A percentile compares a stretch with the other conserved stretches of the same genome.
These are phyloP conservation scores for Miamiensis avidus DNA, from an alignment of 169 alveolate species.

Conservation along the genomic window DNA sequence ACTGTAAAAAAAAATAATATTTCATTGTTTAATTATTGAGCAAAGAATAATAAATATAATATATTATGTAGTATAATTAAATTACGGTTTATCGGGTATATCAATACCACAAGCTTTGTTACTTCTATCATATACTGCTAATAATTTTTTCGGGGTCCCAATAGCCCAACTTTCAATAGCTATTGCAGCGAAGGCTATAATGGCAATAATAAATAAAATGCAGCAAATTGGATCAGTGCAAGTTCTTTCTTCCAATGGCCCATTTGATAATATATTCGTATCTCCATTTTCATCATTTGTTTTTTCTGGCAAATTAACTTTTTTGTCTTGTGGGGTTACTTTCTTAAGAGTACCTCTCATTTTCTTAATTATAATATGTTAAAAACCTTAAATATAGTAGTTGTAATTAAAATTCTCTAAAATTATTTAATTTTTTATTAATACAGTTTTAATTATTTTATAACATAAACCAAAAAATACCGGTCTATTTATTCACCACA, in stretches of 20 bases:
- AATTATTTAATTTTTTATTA: too few species aligned
- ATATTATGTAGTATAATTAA: background rate
- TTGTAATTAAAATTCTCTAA: too few species aligned
- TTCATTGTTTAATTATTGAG: background rate
- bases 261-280: conserved; percentile 65
- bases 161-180: background rate
- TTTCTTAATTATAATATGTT: too few species aligned
- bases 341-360: background rate
- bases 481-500: too few species aligned
- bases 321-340: background rate
- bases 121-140: conserved; percentile 73
- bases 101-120: conserved; percentile 39
- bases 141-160: conserved; percentile 8
- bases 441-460: too few species aligned
- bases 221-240: conserved; percentile 78
- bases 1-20: background rate
- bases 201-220: conserved; percentile 53
- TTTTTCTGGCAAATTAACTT: background rate
- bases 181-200: background rate
- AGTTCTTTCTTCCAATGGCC: conserved; percentile 73
- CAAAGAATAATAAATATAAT: background rate
- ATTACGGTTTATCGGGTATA: background rate
- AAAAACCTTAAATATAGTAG: too few species aligned
- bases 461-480: too few species aligned
- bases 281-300: conserved; percentile 23